Evolutionary conservation across 139 green algal genomes (phyloP).

Genomic region (Microglena sp.): DNA sequence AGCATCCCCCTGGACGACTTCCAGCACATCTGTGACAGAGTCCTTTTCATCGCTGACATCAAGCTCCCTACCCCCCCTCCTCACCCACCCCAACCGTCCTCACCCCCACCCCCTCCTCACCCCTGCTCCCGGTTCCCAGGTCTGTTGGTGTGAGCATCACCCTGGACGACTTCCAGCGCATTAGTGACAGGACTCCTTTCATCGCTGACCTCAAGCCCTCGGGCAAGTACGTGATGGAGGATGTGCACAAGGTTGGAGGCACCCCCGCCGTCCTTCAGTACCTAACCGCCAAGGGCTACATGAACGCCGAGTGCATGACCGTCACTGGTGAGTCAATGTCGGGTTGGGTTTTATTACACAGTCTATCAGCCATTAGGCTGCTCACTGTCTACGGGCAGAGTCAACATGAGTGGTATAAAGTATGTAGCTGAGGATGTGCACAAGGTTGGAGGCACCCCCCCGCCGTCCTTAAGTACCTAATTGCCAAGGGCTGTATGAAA

Average conservation of each 20-base stretch:
- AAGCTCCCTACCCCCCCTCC: too few species aligned
- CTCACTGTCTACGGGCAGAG: too few species aligned
- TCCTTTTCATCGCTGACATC: too few species aligned
- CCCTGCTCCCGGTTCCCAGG: too few species aligned
- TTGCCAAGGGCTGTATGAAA: constrained; percentile 81
- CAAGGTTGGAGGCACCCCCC: constrained; percentile 82
- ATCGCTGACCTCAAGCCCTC: constrained; percentile 93
- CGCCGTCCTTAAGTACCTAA: constrained; percentile 92
- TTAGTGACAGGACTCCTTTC: constrained; percentile 84
- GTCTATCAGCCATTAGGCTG: too few species aligned
- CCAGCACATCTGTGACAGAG: constrained; percentile 80
- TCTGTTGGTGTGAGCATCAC: constrained; percentile 66
- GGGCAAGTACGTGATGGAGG: constrained; percentile 97
- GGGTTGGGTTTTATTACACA: too few species aligned
- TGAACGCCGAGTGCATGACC: constrained; percentile 83
- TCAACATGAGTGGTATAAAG: background rate
- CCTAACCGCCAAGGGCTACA: constrained; percentile 76
- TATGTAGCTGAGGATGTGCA: background rate
- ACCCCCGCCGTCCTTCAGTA: constrained; percentile 95
- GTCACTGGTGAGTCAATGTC: constrained; percentile 58
- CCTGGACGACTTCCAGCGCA: constrained; percentile 92
- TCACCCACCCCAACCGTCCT: too few species aligned
- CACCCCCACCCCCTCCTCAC: too few species aligned
- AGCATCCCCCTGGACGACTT: constrained; percentile 89
- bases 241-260: constrained; percentile 93